phyloP scores from a whole-genome alignment of 768 basidiomycete species.

The Auricularia sp. region DNA sequence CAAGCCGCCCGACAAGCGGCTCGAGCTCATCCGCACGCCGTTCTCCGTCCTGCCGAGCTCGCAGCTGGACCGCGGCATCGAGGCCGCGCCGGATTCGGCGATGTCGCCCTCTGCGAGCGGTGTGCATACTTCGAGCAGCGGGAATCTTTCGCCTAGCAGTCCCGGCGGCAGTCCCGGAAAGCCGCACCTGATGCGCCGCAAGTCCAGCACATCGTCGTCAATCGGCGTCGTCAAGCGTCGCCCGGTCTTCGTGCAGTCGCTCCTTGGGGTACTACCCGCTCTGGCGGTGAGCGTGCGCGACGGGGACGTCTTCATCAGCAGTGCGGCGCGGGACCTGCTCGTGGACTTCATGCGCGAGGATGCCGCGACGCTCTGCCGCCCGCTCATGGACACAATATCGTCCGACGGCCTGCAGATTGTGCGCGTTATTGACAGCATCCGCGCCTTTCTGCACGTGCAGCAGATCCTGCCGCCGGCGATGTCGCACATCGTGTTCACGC shows the following conservation, averaged over 20 bases:
- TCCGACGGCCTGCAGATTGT: slow-evolving; percentile 38
- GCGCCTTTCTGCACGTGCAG: slow-evolving; percentile 48
- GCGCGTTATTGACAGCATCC: slow-evolving; percentile 40
- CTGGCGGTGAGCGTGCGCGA: slow-evolving; percentile 47
- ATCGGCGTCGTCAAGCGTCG: slow-evolving; percentile 39
- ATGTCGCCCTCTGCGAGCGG: not conserved
- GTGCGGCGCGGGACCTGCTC: slow-evolving; percentile 44
- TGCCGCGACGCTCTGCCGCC: slow-evolving; percentile 52
- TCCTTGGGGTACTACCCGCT: slow-evolving; percentile 43
- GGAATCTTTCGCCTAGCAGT: slow-evolving; percentile 8
- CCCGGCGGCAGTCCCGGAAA: slow-evolving; percentile 6
- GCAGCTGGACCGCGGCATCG: slow-evolving; percentile 41
- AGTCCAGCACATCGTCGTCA: slow-evolving; percentile 34
- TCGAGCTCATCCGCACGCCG: slow-evolving; percentile 52
- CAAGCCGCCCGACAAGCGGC: slow-evolving; percentile 40
- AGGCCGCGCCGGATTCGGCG: slow-evolving; percentile 17
- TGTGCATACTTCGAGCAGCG: slow-evolving; percentile 18
- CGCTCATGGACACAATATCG: slow-evolving; percentile 48
- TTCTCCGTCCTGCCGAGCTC: slow-evolving; percentile 52
- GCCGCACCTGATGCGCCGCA: slow-evolving; percentile 37
- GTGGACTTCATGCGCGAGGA: slow-evolving; percentile 68
- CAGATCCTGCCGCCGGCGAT: slow-evolving; percentile 49
- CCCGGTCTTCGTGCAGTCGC: slow-evolving; percentile 54
- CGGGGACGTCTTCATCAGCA: slow-evolving; percentile 41
- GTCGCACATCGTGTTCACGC: slow-evolving; percentile 59